Base-by-base conservation (phyloP, 2,329 filamentous ascomycete species). In the Diplodia intermedia region DNA sequence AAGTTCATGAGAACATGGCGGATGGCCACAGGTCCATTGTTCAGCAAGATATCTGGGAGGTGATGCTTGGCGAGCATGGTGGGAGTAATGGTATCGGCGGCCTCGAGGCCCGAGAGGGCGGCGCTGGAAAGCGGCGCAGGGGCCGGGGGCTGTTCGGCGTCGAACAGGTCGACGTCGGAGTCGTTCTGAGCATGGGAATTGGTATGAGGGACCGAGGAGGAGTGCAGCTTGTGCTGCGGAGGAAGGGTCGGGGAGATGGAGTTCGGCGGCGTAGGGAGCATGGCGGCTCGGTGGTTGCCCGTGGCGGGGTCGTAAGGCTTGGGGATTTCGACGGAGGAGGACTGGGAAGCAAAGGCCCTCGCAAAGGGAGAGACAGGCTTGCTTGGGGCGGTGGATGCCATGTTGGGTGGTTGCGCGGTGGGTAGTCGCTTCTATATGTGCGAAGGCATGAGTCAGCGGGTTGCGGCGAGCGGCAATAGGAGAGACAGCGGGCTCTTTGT, bases 1-100 rank as follows among this genome's bases (percentile, higher is more conserved):
- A 99, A 85, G 80, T 97, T 94, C 71, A 92, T 92, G 88, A 97
- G 97, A 77, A 99, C 90, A 81, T 97, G 91, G 74, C 94, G 91
- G 79, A 99, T 97, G 65, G 95, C 93, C 79, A 97, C 82, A 61
- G 95, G 94, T 29, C 94, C 95, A 76, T 97, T 91, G 77, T 90
- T 89, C 70, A 97, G 86, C 76, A 99, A 86, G 79, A 98, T 97
- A 74, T 92, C 91, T 2, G 94, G 94, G 69, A 99, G 86, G 78
- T 98, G 91, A 78, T 94, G 88, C 80, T 91, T 95, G 74, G 94
- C 93, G 72, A 99, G 86, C 84, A 97, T 88, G 75, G 85, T 83
- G 50, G 93, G 89, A 57, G 93, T 96, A 79, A 99, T 97, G 75
- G 89, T 88, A 72, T 92, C 93, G 36, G 90, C 86, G 56, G 90